Base-by-base conservation (phyloP, 2,329 filamentous ascomycete genomes). In the Fusarium neocosmosporiellum region DNA sequence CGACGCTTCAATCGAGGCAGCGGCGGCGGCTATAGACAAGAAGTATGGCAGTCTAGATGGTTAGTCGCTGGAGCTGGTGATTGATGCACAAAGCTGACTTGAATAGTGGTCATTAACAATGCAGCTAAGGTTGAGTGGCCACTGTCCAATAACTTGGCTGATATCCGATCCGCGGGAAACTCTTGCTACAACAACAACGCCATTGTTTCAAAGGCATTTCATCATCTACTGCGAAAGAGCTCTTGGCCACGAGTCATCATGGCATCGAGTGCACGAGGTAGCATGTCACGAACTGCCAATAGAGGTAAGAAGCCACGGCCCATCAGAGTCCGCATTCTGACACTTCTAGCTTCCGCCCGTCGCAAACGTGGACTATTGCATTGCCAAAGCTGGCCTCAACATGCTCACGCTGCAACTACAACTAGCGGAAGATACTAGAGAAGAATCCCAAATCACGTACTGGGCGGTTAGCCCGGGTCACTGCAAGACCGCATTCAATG, bases 401-500 rank as follows among this genome's bases (percentile, higher is more conserved):
- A 69, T 69, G 67, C 59, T 69, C 0, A 48, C 33, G 2, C 0
- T 69, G 13, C 67, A 69, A 1, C 27, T 69, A 1, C 67, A 69
- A 18, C 16, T 29, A 0, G 14, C 13, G 1, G 67, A 69, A 18
- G 39, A 57, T 7, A 8, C 22, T 6, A 54, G 22, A 5, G 7
- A 50, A 4, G 16, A 20, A 7, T 1, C n/a, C 1, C 18, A 10
- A 8, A 57, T 69, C 3, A n/a, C n/a, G 0, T 60, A 65, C 7
- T 69, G 66, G 67, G 59, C 60, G 3, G 60, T 69, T 1, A 69
- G 39, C 6, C 67, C 67, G 0, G 67, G 66, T 0, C 60, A 69
- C 11, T 69, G 67, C 3, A 69, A 65, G 24, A 69, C 67, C 0
- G 54, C 59, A 2, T 69, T 69, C 4, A 69, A 69, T 11, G 66